Evolutionary conservation across 192 early-diverging fungal genomes (phyloP), one percentile per base, ranked within the genome.

Genomic region (Podila horticola): DNA sequence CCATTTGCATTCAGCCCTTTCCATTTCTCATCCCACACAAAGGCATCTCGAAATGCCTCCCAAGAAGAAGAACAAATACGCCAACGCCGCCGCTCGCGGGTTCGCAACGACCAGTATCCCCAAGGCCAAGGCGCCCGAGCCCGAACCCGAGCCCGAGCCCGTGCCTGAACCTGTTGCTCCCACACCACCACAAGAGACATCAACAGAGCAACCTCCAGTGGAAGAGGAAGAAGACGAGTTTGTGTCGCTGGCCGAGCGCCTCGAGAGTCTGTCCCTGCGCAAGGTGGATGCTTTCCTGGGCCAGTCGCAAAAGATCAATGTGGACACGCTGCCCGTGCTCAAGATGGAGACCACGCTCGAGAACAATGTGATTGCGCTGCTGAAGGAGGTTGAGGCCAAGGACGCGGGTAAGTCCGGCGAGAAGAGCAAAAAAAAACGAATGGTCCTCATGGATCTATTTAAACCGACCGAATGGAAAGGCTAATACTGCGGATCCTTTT

Each of bases 31-130:
- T 17, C 41, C 41, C 41, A 45, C 15, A 45, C 8, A 45, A 41
- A 41, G 41, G 0, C 41, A 15, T 45, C 41, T 45, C n/a, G 34
- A 55, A 57, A 76, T 83, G 70, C 69, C 73, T 24, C 57, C 70
- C 9, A 84, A 84, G 36, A 82, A 75, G 66, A 84, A 84, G 55
- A 82, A 75, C 67, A 83, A 84, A 60, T 79, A 74, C 28, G 69
- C 77, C 9, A 84, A 82, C 66, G 71, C 79, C 12, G 29, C 58
- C 1, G 74, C 83, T 2, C 71, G 83, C 48, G 74, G 79, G 3
- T 84, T 73, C 57, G 79, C 83, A 13, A 84, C 83, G 2, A 82
- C 73, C 7, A 75, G 72, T 20, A 75, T 75, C 22, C 83, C 83
- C 19, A 75, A 77, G 45, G 73, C 69, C 51, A 84, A 82, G 15